Conservation (phyloP, 257 asterid species). For the Nicotiana undulata region DNA sequence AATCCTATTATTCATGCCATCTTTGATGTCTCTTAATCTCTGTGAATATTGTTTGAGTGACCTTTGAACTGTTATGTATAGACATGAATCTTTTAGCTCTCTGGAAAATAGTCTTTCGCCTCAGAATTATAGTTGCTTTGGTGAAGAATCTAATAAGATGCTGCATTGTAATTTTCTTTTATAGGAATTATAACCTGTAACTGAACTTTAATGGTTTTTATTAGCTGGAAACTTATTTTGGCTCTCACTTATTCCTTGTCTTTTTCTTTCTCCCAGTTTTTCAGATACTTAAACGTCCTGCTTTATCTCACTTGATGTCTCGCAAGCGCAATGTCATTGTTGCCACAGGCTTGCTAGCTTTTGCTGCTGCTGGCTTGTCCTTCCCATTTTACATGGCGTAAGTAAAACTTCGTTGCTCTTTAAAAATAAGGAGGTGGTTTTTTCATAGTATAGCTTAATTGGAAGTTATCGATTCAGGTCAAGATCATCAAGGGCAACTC, state of each 20-base stretch:
- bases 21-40: not conserved
- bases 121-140: not conserved
- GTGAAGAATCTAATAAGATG: not conserved
- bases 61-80: not conserved
- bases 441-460: not conserved
- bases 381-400: slow-evolving; percentile 98
- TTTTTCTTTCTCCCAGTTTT: slow-evolving; percentile 1
- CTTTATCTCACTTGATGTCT: slow-evolving; percentile 45
- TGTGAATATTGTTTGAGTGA: too few species aligned
- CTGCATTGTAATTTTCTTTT: not conserved
- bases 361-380: slow-evolving; percentile 81
- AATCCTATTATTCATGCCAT: not conserved
- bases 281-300: slow-evolving; percentile 25
- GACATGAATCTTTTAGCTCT: not conserved
- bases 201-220: not conserved
- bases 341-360: slow-evolving; percentile 69
- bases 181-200: not conserved
- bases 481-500: slow-evolving; percentile 50
- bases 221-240: not conserved
- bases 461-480: slow-evolving; percentile 34
- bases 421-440: not conserved
- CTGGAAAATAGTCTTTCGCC: not conserved
- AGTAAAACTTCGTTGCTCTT: slow-evolving; percentile 20
- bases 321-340: slow-evolving; percentile 62
- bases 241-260: not conserved